These are phyloP conservation scores for Trypethelium eluteriae DNA, from an alignment of 495 filamentous ascomycete genomes.

Conservation along the genomic window DNA sequence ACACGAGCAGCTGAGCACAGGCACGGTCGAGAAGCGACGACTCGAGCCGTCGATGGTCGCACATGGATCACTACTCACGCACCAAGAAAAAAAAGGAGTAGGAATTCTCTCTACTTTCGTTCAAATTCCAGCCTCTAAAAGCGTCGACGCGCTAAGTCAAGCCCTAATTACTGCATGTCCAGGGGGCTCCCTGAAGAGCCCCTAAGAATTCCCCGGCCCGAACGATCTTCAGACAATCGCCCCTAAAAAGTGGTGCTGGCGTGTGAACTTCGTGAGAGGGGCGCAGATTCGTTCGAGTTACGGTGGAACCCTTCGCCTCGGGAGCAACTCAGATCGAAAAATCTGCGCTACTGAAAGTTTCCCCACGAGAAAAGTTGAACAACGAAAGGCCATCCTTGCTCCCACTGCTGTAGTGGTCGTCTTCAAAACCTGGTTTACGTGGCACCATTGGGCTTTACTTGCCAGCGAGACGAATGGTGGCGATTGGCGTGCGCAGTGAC, in stretches of 20 bases:
- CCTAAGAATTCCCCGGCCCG: background rate
- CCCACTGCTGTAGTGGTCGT: background rate
- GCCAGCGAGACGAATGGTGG: background rate
- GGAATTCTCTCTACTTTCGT: no score
- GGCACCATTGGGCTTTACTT: background rate
- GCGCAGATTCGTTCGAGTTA: background rate
- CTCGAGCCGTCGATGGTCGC: background rate
- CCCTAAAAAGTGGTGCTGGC: background rate
- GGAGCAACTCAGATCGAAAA: background rate
- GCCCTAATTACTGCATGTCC: background rate
- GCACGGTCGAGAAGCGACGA: background rate
- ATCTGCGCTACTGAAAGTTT: background rate
- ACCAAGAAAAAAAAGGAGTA: background rate
- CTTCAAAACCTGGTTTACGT: constrained; percentile 2
- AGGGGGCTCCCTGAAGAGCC: background rate
- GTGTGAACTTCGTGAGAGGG: background rate
- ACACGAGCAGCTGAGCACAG: background rate
- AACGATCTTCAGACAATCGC: background rate
- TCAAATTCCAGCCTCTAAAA: background rate
- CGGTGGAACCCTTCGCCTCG: background rate
- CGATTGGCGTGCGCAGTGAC: background rate
- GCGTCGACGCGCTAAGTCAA: background rate
- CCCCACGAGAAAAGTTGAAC: background rate
- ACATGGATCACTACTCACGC: no score
- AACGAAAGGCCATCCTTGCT: background rate